Evolutionary conservation across 441 rosid species (phyloP), one percentile per base, ranked within the genome.

Genomic region (Isatis lusitanica): DNA sequence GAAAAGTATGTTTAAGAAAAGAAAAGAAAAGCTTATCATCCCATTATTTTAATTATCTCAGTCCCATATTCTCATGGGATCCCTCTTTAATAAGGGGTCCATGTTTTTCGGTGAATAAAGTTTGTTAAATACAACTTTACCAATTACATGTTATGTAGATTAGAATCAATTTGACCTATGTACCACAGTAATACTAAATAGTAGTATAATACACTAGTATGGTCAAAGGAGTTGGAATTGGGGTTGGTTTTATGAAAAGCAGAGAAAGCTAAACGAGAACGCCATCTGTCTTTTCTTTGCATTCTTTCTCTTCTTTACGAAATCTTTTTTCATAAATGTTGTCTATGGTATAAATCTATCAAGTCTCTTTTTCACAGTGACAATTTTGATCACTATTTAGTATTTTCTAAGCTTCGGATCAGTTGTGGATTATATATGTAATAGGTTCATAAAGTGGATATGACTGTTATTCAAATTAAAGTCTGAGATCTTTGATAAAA

Each of bases 151-250:
- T 21, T 21, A n/a, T n/a, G 52, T 62, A 30, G 55, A 46, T 12
- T 3, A 48, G 13, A 47, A 59, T 44, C 11, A 60, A 13, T 10
- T 26, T 48, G 60, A 17, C 36, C 36, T 24, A 11, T 70, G 43
- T 6, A 11, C 15, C 30, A 26, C 26, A 26, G 33, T 47, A 26
- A 10, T 50, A 47, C 26, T 12, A 51, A 64, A 60, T 9, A 51
- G 58, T 64, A 13, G 58, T 64, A 13, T n/a, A 72, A 13, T 31
- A 28, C 35, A 38, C 24, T 1, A 42, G 55, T 12, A 33, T 56
- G 74, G 79, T 76, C 79, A 76, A 76, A 70, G 63, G 75, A 69
- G 75, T 75, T 75, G 70, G 70, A 55, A 55, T 4, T 75, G 64
- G 52, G 28, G 58, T 12, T 75, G 43, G 60, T 75, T 75, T 70